Conservation (phyloP, 2,329 filamentous ascomycete species). For the Coleophoma crateriformis region DNA sequence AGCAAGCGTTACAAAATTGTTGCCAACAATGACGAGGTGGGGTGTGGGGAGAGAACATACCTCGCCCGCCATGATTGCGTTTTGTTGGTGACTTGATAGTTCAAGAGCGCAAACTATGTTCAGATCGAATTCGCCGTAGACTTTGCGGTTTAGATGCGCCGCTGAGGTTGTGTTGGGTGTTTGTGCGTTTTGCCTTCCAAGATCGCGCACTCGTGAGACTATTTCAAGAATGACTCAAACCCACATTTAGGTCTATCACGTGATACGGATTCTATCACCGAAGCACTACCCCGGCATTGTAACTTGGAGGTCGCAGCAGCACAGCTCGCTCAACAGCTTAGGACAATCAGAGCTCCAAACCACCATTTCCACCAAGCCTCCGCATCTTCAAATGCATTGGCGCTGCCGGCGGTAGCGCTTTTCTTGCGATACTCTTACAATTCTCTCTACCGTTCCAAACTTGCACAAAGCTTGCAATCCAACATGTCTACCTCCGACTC, state of each 20-base stretch:
- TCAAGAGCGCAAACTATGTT: too few relatives aligned
- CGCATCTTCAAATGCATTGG: slow-evolving; percentile 18
- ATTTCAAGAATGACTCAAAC: slow-evolving; percentile 6
- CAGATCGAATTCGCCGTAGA: too few relatives aligned
- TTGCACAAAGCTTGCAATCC: neutral
- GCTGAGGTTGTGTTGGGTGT: slow-evolving; percentile 1
- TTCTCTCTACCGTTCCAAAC: neutral
- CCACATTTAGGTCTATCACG: slow-evolving; percentile 3
- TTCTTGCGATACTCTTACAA: slow-evolving; percentile 9
- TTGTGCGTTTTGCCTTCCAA: slow-evolving; percentile 2
- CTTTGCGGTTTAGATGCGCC: neutral
- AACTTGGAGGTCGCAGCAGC: neutral
- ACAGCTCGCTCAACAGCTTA: neutral
- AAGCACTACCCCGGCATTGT: neutral
- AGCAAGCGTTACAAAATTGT: slow-evolving; percentile 11
- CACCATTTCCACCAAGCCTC: neutral
- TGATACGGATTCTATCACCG: neutral
- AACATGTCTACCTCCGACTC: slow-evolving; percentile 23
- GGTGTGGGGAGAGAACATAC: slow-evolving; percentile 19
- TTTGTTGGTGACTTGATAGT: slow-evolving; percentile 7
- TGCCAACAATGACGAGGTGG: slow-evolving; percentile 9
- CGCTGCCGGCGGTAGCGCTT: slow-evolving; percentile 20
- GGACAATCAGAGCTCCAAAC: neutral
- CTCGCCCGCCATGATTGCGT: slow-evolving; percentile 46
- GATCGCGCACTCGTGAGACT: slow-evolving; percentile 1